phyloP scores from a whole-genome alignment of 2,329 filamentous ascomycete species.

The Trichoderma hamatum region DNA sequence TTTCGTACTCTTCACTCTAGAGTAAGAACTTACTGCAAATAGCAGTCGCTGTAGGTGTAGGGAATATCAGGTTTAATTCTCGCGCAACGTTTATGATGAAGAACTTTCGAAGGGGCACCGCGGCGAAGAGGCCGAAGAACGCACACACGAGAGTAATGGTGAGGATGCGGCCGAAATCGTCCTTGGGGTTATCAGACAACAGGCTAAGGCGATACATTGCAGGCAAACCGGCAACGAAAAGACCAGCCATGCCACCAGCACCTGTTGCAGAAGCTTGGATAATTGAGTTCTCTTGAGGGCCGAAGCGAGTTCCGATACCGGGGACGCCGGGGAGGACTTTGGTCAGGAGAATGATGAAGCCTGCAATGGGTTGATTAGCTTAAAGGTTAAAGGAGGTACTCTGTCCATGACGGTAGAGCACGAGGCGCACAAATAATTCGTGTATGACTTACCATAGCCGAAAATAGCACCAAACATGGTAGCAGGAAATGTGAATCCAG shows the following conservation, averaged over 20 bases:
- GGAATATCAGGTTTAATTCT: conserved; percentile 63
- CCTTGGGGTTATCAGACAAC: conserved; percentile 51
- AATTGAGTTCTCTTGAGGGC: conserved; percentile 65
- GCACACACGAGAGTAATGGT: conserved; percentile 64
- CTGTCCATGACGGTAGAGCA: neutral
- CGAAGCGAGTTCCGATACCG: conserved; percentile 57
- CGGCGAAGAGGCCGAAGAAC: conserved; percentile 67
- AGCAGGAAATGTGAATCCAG: conserved; percentile 54
- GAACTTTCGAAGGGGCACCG: conserved; percentile 66
- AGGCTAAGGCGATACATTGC: conserved; percentile 61
- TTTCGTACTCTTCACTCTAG: neutral
- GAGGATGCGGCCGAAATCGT: conserved; percentile 61
- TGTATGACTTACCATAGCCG: conserved; percentile 49
- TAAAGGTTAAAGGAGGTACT: neutral
- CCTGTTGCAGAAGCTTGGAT: conserved; percentile 63
- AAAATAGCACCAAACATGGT: conserved; percentile 59
- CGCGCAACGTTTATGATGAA: conserved; percentile 68
- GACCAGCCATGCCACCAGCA: conserved; percentile 58
- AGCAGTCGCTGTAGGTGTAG: conserved; percentile 61
- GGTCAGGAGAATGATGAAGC: conserved; percentile 57
- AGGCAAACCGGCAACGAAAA: conserved; percentile 63
- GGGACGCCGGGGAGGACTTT: conserved; percentile 53
- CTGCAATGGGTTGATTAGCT: neutral
- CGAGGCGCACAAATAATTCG: neutral
- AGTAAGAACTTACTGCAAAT: conserved; percentile 37